Conservation (phyloP, 78 protist species). For the Protostelium mycophagum region DNA sequence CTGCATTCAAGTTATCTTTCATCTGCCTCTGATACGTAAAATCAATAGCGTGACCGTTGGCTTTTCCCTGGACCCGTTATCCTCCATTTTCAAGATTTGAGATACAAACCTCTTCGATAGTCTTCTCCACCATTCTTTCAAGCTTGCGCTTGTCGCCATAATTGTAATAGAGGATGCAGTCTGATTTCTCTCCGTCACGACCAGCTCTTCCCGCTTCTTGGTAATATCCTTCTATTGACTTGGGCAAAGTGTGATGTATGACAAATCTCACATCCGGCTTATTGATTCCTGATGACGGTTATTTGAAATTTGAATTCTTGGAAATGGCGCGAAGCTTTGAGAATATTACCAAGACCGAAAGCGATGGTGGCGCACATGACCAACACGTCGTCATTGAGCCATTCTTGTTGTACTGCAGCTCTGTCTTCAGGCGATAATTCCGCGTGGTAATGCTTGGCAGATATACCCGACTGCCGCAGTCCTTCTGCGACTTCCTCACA, state of each 20-base stretch:
- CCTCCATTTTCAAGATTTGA: background rate
- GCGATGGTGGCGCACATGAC: constrained; percentile 97
- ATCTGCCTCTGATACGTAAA: background rate
- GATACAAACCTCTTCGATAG: background rate
- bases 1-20: constrained; percentile 18
- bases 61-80: background rate
- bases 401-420: constrained; percentile 48
- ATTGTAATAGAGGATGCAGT: constrained; percentile 69
- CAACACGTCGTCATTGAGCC: constrained; percentile 68
- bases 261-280: constrained; percentile 96
- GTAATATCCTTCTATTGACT: constrained; percentile 95
- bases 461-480: constrained; percentile 15
- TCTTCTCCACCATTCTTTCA: background rate
- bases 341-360: constrained; percentile 96
- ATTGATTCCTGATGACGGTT: constrained; percentile 91
- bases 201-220: constrained; percentile 96
- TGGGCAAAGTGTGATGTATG: constrained; percentile 95
- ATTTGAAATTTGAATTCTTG: background rate
- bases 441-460: constrained; percentile 75
- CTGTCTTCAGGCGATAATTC: constrained; percentile 57
- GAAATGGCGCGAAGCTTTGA: constrained; percentile 1
- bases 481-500: constrained; percentile 68
- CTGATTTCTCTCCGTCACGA: constrained; percentile 78
- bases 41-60: background rate
- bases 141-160: constrained; percentile 41